Evolutionary conservation across 345 rosid genomes (phyloP), one percentile per base, ranked within the genome.

Genomic region (Triadica sebifera): DNA sequence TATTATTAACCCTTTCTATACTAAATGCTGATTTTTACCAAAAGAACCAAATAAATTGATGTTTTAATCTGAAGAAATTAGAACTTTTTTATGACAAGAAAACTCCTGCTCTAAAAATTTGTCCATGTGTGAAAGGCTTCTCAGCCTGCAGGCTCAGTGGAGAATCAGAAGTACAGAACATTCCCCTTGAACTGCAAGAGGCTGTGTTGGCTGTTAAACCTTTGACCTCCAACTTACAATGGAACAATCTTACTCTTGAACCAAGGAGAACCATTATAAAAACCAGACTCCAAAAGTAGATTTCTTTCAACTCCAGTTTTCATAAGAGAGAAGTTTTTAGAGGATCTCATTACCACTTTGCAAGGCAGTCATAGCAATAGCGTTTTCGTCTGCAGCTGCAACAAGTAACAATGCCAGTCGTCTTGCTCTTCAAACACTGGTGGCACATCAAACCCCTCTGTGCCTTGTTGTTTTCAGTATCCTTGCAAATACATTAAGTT

Each of bases 311-410:
- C 38, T 55, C 12, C 5, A 39, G 6, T 41, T 56, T 69, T 72
- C 38, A 29, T 12, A 43, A 59, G 64, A 75, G 66, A 39, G 19
- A 9, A 63, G 38, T 66, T 17, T 50, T 16, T 38, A 47, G 25
- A 67, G n/a, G 70, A 80, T 39, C 12, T 68, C 53, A 11, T 74
- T 81, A 87, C 90, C 90, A 87, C 75, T 83, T 85, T 43, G 85
- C 82, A 74, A 85, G 77, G 81, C 90, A 87, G 56, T 83, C 78
- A 29, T 78, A 77, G 85, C 90, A 87, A 77, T 87, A 87, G 77
- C 85, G 85, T 75, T 83, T 87, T 67, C 66, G 80, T 55, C 74
- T 74, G 80, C 90, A 87, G 46, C 69, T 78, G 65, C 82, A 80
- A 77, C 90, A 87, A 72, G 51, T 50, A 65, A 87, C 66, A 58